Percentiles rank a stretch among this genome's conserved stretches.
These are phyloP conservation scores for Panellus pusillus DNA, from an alignment of 768 basidiomycete genomes.

Conservation along the genomic window DNA sequence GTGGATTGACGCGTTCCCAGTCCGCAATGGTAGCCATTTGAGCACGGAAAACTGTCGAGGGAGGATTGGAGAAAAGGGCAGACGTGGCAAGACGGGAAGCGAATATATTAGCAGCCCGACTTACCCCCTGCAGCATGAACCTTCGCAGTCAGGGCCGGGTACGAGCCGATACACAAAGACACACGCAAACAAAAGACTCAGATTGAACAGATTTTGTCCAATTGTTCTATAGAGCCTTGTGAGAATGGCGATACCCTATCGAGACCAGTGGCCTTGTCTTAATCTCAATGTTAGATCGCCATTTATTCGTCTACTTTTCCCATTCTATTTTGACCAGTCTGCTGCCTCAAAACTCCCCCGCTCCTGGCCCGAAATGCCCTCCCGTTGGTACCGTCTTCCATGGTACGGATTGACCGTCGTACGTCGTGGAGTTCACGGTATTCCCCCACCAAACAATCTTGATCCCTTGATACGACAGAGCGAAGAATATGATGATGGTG, in stretches of 20 bases:
- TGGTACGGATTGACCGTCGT: slow-evolving; percentile 1
- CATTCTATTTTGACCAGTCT: background rate
- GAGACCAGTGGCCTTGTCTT: no score
- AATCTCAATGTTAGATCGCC: no score
- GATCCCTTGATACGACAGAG: slow-evolving; percentile 6
- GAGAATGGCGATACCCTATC: no score
- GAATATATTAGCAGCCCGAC: background rate
- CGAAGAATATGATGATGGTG: slow-evolving; percentile 8
- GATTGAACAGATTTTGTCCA: no score
- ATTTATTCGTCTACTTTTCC: background rate
- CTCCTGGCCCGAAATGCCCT: slow-evolving; percentile 3
- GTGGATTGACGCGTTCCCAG: slow-evolving; percentile 36
- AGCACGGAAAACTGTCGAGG: slow-evolving; percentile 6
- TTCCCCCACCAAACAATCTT: slow-evolving; percentile 9
- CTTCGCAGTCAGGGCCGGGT: background rate
- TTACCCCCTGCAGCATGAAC: slow-evolving; percentile 3
- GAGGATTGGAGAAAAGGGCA: background rate
- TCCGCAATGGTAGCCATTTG: slow-evolving; percentile 25
- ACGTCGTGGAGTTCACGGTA: slow-evolving; percentile 1
- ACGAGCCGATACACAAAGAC: no score
- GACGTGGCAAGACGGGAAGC: slow-evolving; percentile 14
- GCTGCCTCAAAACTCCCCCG: slow-evolving; percentile 4
- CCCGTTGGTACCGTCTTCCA: slow-evolving; percentile 4
- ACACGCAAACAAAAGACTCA: no score
- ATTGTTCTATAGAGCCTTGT: no score